These are phyloP conservation scores for Aspergillus sp. DNA, from an alignment of 2,329 filamentous ascomycete genomes.

Conservation along the genomic window DNA sequence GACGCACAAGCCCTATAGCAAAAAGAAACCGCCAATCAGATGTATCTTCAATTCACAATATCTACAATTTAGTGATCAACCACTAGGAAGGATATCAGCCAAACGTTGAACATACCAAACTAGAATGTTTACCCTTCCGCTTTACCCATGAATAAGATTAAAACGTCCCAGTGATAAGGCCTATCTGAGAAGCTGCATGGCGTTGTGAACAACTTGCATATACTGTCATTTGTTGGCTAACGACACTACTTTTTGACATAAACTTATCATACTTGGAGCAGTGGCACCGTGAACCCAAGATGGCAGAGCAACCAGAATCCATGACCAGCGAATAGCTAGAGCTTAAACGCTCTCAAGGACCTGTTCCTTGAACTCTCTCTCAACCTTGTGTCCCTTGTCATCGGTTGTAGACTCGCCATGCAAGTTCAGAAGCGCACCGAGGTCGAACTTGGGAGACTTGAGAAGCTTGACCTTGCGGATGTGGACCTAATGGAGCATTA, in stretches of 20 bases:
- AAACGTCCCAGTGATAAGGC: too few relatives aligned
- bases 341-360: conserved; percentile 91
- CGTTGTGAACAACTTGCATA: neutral
- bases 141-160: too few relatives aligned
- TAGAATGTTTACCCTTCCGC: too few relatives aligned
- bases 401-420: conserved; percentile 97
- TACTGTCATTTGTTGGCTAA: conserved; percentile 7
- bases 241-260: conserved; percentile 14
- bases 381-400: conserved; percentile 97
- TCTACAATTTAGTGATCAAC: too few relatives aligned
- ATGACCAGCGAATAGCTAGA: conserved; percentile 70
- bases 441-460: conserved; percentile 98
- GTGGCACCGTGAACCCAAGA: neutral
- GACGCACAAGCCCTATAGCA: too few relatives aligned
- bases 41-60: too few relatives aligned
- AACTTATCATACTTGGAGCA: conserved; percentile 11
- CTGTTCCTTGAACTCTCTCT: conserved; percentile 99
- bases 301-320: conserved; percentile 54
- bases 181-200: too few relatives aligned
- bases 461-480: conserved; percentile 99
- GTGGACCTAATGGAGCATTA: conserved; percentile 73
- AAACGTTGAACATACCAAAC: too few relatives aligned
- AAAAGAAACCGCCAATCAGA: too few relatives aligned
- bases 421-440: conserved; percentile 91
- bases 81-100: too few relatives aligned